Evolutionary conservation across 495 filamentous ascomycete genomes (phyloP).

Genomic region (Copromyces sp.): DNA sequence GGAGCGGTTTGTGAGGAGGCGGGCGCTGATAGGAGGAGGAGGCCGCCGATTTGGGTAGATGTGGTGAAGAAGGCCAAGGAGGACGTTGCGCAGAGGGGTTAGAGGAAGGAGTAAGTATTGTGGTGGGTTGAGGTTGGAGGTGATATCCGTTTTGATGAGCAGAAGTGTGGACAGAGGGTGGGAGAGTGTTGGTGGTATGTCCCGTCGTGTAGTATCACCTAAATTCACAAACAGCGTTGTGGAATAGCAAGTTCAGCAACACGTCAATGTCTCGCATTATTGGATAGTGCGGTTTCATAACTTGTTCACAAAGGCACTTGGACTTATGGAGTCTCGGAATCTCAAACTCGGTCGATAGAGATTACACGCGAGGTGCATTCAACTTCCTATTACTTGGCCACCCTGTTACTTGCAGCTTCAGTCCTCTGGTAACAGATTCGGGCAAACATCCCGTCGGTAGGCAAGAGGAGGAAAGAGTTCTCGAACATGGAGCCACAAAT

Average conservation of each 20-base stretch:
- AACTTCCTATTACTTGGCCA: background rate
- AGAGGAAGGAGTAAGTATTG: background rate
- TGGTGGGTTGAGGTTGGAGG: background rate
- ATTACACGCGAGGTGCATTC: background rate
- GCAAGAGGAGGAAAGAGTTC: background rate
- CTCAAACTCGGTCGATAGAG: background rate
- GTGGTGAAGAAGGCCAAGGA: slow-evolving; percentile 14
- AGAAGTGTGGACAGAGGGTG: background rate
- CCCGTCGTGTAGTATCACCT: background rate
- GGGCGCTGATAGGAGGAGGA: slow-evolving; percentile 9
- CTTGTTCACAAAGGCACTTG: background rate
- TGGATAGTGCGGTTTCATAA: background rate
- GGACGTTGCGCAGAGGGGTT: background rate
- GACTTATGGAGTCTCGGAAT: background rate
- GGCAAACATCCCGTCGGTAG: background rate
- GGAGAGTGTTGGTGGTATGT: background rate
- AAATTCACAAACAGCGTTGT: background rate
- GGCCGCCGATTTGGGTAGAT: slow-evolving; percentile 23
- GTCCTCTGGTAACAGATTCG: background rate
- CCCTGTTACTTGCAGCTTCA: background rate
- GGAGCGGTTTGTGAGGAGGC: slow-evolving; percentile 51
- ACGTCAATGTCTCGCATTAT: background rate
- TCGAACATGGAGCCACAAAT: background rate
- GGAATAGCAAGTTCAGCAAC: background rate
- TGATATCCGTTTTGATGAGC: background rate